Conservation (phyloP, 352 stramenopile genomes). For the Pythium apleroticum region DNA sequence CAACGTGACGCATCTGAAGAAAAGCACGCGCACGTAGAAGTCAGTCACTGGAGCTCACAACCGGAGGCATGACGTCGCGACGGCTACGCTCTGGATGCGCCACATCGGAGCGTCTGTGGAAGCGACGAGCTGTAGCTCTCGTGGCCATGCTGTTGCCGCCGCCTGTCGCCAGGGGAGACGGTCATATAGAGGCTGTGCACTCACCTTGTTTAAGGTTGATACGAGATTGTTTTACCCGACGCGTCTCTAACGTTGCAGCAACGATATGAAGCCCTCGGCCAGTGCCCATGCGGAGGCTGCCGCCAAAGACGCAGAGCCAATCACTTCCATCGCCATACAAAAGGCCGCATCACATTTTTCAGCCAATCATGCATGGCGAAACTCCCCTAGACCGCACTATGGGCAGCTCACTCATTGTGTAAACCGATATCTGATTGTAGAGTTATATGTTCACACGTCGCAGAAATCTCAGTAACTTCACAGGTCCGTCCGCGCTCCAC, state of each 20-base stretch:
- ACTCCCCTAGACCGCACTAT: conserved; percentile 11
- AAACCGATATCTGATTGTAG: conserved; percentile 19
- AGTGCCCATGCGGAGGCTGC: conserved; percentile 20
- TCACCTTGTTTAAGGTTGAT: conserved; percentile 91
- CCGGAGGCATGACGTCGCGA: background rate
- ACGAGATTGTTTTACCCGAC: conserved; percentile 76
- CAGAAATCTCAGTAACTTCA: conserved; percentile 21
- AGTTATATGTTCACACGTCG: conserved; percentile 23
- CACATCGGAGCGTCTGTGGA: too few species aligned
- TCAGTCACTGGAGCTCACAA: background rate
- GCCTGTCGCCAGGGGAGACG: too few species aligned
- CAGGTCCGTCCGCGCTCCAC: conserved; percentile 19
- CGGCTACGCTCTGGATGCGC: background rate
- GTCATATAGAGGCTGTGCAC: conserved; percentile 23
- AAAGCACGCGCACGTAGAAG: background rate
- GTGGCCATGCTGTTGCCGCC: too few species aligned
- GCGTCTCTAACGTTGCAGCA: conserved; percentile 61
- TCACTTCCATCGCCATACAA: conserved; percentile 71
- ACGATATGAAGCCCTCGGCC: conserved; percentile 29
- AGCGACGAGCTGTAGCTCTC: too few species aligned
- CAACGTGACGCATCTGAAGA: conserved; percentile 90
- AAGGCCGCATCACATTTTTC: conserved; percentile 30
- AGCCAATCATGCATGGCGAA: conserved; percentile 20
- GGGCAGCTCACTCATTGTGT: conserved; percentile 1
- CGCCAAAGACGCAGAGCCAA: conserved; percentile 75